Evolutionary conservation across 257 asterid species (phyloP), one percentile per base, ranked within the genome.

Genomic region (Cruciata laevipes): DNA sequence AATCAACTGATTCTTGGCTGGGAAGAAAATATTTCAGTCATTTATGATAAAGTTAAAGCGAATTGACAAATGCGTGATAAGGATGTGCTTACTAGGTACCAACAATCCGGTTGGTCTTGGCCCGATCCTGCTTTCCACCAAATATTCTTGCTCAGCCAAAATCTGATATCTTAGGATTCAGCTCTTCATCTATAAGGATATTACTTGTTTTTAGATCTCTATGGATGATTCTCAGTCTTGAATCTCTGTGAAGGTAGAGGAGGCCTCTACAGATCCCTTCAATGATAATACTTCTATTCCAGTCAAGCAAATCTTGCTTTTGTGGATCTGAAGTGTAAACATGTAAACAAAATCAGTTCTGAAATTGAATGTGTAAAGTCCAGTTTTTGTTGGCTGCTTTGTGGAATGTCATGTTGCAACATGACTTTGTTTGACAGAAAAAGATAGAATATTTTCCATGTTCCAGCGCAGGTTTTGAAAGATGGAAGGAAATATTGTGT

Each of bases 111-210:
- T 53, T 53, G 25, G 60, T 53, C 20, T 53, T 53, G 60, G 27
- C 60, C 20, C 20, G 60, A 53, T n/a, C 60, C 11, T 53, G 60
- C 27, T 53, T 53, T 1, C 60, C 60, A 16, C 60, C 60, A 53
- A 53, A 53, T 53, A 53, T 53, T 20, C 60, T 53, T 53, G 25
- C 25, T 53, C 20, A 53, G 23, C 60, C 60, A 8, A 53, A 53
- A 53, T 53, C 25, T 53, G 25, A 53, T 53, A 53, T 53, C 60
- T 53, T 53, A 21, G 60, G 60, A 53, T 53, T 53, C 60, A 53
- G 25, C 30, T 53, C 60, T n/a, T 53, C 60, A 21, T 20, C 25
- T 7, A 53, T 3, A 14, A 53, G 60, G 60, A 53, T 53, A 8
- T 53, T 53, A 53, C 60, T 53, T 8, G 60, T 4, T 53, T 53